phyloP scores from a whole-genome alignment of 768 basidiomycete genomes.

The Rubroboletus satanas region DNA sequence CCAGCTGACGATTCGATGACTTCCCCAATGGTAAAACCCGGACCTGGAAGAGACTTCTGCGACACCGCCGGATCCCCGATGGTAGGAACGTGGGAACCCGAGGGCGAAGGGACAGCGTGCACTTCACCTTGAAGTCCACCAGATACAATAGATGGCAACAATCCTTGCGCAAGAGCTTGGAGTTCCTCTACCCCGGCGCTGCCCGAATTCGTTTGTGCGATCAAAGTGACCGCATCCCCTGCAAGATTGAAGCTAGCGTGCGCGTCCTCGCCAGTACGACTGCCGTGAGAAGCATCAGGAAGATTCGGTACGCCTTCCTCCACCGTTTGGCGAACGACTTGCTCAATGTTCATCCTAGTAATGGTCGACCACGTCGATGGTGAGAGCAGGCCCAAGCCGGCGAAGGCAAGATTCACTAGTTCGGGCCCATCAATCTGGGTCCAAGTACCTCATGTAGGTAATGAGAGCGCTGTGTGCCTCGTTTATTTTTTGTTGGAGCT shows the following conservation, averaged over 20 bases:
- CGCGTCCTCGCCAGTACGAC: background rate
- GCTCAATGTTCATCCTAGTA: conserved; percentile 2
- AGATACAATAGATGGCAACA: background rate
- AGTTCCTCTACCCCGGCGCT: background rate
- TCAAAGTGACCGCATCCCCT: background rate
- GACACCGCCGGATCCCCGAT: background rate
- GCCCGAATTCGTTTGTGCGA: background rate
- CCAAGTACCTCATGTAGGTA: conserved; percentile 1
- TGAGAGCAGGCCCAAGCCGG: background rate
- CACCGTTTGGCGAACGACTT: background rate
- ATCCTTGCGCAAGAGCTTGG: background rate
- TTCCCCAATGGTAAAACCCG: background rate
- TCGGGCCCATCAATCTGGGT: background rate
- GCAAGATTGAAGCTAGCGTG: background rate
- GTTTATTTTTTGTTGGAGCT: background rate
- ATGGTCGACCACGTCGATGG: background rate
- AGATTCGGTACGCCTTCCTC: background rate
- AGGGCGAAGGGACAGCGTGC: background rate
- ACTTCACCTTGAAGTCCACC: background rate
- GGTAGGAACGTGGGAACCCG: background rate
- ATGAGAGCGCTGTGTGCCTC: background rate
- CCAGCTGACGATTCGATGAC: background rate
- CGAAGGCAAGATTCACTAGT: conserved; percentile 1
- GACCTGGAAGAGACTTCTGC: background rate
- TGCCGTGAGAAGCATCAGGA: background rate